phyloP scores from a whole-genome alignment of 2,329 filamentous ascomycete genomes.

The Celoporthe dispersa region DNA sequence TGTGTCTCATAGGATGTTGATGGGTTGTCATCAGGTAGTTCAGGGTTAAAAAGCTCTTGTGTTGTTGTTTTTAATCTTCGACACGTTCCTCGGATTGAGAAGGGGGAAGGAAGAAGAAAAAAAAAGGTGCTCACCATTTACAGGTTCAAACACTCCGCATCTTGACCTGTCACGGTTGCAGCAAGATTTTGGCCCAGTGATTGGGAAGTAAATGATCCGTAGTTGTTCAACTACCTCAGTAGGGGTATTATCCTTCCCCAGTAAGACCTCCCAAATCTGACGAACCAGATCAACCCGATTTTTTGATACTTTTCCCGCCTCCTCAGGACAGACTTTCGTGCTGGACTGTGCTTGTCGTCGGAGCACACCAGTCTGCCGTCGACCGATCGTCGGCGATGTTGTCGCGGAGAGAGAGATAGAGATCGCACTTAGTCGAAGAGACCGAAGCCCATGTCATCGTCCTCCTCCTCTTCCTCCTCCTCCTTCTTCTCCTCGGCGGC shows the following conservation, averaged over 20 bases:
- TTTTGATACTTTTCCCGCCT: neutral
- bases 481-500: slow-evolving; percentile 60
- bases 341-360: slow-evolving; percentile 9
- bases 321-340: neutral
- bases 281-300: slow-evolving; percentile 24
- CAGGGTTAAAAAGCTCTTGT: slow-evolving; percentile 73
- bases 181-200: slow-evolving; percentile 6
- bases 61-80: slow-evolving; percentile 59
- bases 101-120: slow-evolving; percentile 29
- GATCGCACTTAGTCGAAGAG: slow-evolving; percentile 58
- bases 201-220: slow-evolving; percentile 29
- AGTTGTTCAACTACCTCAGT: slow-evolving; percentile 29
- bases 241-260: slow-evolving; percentile 19
- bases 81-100: slow-evolving; percentile 34
- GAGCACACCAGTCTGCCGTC: slow-evolving; percentile 16
- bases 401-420: neutral
- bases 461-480: slow-evolving; percentile 71
- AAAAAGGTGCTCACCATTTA: slow-evolving; percentile 20
- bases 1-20: slow-evolving; percentile 62
- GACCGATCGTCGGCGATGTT: slow-evolving; percentile 16
- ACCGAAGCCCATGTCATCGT: slow-evolving; percentile 73
- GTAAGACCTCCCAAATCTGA: slow-evolving; percentile 24
- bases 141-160: too few relatives aligned
- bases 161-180: neutral
- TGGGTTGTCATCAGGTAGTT: slow-evolving; percentile 62